These are phyloP conservation scores for Exophiala bonariae DNA, from an alignment of 2,329 filamentous ascomycete genomes.

Conservation along the genomic window DNA sequence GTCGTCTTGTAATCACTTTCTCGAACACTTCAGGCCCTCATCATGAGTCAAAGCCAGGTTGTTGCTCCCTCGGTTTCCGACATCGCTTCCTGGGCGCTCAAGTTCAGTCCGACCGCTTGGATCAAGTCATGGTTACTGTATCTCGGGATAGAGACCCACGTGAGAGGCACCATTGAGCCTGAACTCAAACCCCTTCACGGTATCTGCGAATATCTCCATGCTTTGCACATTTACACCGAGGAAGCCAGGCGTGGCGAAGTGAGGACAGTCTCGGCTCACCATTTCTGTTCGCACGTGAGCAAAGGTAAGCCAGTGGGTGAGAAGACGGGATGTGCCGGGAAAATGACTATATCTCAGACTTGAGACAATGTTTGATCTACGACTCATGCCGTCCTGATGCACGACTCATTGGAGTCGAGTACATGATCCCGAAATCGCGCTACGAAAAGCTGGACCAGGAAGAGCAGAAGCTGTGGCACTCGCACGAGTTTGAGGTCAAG, in stretches of 20 bases:
- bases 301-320: conserved; percentile 42
- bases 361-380: conserved; percentile 84
- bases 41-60: conserved; percentile 11
- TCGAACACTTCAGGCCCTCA: too few relatives aligned
- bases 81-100: conserved; percentile 20
- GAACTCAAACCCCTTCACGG: conserved; percentile 69
- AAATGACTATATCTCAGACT: conserved; percentile 47
- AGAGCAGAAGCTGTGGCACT: conserved; percentile 56
- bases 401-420: conserved; percentile 76
- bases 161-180: conserved; percentile 30
- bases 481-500: conserved; percentile 69
- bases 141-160: conserved; percentile 26
- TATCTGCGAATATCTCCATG: conserved; percentile 80
- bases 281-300: conserved; percentile 79
- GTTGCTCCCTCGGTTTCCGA: conserved; percentile 14
- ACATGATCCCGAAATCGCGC: conserved; percentile 74
- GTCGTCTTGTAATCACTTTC: too few relatives aligned
- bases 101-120: conserved; percentile 26
- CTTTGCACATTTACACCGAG: conserved; percentile 80
- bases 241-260: conserved; percentile 52
- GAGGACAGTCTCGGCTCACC: conserved; percentile 73
- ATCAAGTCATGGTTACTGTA: conserved; percentile 29
- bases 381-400: conserved; percentile 67
- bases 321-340: background rate
- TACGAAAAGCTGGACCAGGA: conserved; percentile 65